These are phyloP conservation scores for Boechera divaricarpa DNA, from an alignment of 345 rosid genomes.

Conservation along the genomic window DNA sequence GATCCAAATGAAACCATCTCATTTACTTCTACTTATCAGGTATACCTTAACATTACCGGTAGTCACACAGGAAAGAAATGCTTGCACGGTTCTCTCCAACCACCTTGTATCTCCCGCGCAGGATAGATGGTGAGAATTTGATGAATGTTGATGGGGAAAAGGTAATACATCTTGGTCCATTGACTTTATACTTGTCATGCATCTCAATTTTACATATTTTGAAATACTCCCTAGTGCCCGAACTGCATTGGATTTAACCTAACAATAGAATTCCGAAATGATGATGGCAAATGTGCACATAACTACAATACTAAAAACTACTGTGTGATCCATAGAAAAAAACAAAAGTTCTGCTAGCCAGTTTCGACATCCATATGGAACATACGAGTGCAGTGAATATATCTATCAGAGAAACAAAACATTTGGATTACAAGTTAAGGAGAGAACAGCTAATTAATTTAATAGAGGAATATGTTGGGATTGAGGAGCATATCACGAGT, in stretches of 20 bases:
- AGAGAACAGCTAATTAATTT: slow-evolving; percentile 14
- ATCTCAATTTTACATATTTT: slow-evolving; percentile 53
- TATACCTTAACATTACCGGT: slow-evolving; percentile 96
- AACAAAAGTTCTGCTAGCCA: background rate
- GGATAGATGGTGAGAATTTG: slow-evolving; percentile 40
- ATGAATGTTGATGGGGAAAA: slow-evolving; percentile 31
- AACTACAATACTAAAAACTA: slow-evolving; percentile 19
- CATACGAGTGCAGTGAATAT: background rate
- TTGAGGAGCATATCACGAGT: slow-evolving; percentile 11
- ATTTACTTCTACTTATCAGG: slow-evolving; percentile 20
- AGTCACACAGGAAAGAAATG: slow-evolving; percentile 93
- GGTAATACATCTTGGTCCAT: slow-evolving; percentile 36
- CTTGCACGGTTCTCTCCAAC: slow-evolving; percentile 81
- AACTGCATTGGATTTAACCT: slow-evolving; percentile 90
- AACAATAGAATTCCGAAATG: slow-evolving; percentile 11
- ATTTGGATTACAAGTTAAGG: background rate
- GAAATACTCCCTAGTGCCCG: slow-evolving; percentile 91
- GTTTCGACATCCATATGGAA: slow-evolving; percentile 6
- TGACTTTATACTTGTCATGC: slow-evolving; percentile 47
- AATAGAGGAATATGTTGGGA: background rate
- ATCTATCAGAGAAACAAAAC: slow-evolving; percentile 22
- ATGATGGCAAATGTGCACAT: slow-evolving; percentile 30
- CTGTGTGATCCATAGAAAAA: background rate
- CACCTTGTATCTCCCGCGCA: slow-evolving; percentile 49
- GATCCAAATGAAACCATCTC: slow-evolving; percentile 6